Base-by-base conservation (phyloP, 768 basidiomycete genomes). In the Amylocystis lapponica region DNA sequence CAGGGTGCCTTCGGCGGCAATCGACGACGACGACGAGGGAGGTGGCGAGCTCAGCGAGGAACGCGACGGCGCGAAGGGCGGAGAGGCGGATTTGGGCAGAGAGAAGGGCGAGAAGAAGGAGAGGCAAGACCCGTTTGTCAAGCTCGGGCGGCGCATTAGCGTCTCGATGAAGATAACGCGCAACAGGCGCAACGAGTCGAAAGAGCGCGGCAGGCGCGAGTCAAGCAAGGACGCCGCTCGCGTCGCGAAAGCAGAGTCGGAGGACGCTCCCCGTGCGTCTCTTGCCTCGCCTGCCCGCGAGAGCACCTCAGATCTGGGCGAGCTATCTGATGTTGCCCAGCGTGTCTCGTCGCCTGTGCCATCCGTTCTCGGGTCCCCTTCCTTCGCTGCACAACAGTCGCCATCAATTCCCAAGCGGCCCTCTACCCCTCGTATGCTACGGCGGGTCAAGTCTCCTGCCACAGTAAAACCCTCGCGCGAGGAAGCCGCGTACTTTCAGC, bases 401-500 rank as follows among this genome's bases (percentile, higher is more conserved):
- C 2, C 32, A 41, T 19, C 40, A 48, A 27, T n/a, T n/a, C n/a
- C n/a, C n/a, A n/a, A n/a, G n/a, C n/a, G n/a, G n/a, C n/a, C n/a
- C n/a, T n/a, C n/a, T n/a, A n/a, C n/a, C n/a, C n/a, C n/a, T n/a
- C n/a, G n/a, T n/a, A n/a, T n/a, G n/a, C n/a, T n/a, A n/a, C n/a
- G n/a, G 43, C 39, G 47, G 11, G 27, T 53, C 5, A 67, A 64
- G 32, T 67, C 70, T 0, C 71, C 71, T 0, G 77, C 75, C 45
- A 65, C 70, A 0, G 78, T 76, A 0, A 82, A 80, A 58, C 71
- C 74, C 4, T 65, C 73, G 1, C 47, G 68, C 13, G 75, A 76
- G 31, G 81, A 90, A 52, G 61, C 72, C 3, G 79, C 75, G 38
- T 89, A 87, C 58, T 68, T 89, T 12, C 76, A 79, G 16, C 73